Base-by-base conservation (phyloP, 176 grass and related monocot species). In the Saccharum officinarum region DNA sequence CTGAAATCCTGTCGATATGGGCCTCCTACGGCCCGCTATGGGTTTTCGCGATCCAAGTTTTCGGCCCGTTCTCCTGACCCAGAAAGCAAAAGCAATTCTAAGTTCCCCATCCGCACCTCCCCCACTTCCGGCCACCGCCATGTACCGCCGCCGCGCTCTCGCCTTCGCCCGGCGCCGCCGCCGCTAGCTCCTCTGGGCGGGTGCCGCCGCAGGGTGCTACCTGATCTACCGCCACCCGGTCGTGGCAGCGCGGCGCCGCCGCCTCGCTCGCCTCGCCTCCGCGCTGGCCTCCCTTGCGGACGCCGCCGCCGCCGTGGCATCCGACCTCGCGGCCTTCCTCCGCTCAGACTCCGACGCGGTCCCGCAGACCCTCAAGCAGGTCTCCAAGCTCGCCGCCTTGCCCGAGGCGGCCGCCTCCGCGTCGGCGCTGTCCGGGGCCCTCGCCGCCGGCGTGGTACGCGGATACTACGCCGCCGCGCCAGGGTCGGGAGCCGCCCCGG, bases 181-280 rank as follows among this genome's bases (percentile, higher is more conserved):
- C 20, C 89, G 91, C 52, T 44, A 75, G 67, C 75, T 95, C 44
- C 28, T 85, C 47, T 83, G 52, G 6, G 84, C 75, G 7, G 89
- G 77, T 47, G 78, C 74, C 20, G 78, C 77, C 1, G n/a, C 45
- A n/a, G 9, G 80, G 78, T 83, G 74, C 15, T 89, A 81, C 83
- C 82, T 86, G 41, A 59, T 95, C 65, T 92, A 95, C 83, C 85
- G 83, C 80, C 91, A 90, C 64, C 95, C 95, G 11, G 42, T 85
- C 73, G 89, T 92, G 17, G 76, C 80, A 0, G 72, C 89, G 8
- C 84, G 79, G 14, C 85, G 93, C 20, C 87, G 85, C 47, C 83
- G 85, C 41, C 54, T 98, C 41, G 81, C n/a, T 74, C 81, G 89
- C 50, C 69, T 95, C 11, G 77, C 84, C 55, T 82, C 79, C 38